Conservation (phyloP, 1,284 basidiomycete genomes). For the Ceratobasidium papillatum region DNA sequence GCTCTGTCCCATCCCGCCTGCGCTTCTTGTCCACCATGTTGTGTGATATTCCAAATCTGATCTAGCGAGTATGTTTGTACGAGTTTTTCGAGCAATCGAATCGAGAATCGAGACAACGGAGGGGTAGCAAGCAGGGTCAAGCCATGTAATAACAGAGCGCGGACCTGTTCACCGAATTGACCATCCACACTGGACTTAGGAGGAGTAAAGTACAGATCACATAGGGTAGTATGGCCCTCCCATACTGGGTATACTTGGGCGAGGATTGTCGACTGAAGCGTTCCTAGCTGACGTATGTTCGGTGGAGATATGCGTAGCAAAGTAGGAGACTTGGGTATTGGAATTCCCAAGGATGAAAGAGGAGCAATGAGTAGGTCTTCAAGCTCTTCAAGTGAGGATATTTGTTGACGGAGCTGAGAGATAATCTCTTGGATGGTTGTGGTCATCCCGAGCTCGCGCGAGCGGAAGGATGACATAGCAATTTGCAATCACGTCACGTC, state of each 20-base stretch:
- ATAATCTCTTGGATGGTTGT: constrained; percentile 30
- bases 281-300: neutral
- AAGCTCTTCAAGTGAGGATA: constrained; percentile 28
- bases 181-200: neutral
- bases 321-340: neutral
- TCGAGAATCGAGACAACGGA: constrained; percentile 33
- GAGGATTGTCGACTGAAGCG: constrained; percentile 21
- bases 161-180: neutral
- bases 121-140: constrained; percentile 5
- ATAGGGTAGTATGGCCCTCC: neutral
- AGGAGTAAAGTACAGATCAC: constrained; percentile 13
- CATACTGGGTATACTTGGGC: constrained; percentile 23
- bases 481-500: neutral
- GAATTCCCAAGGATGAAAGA: neutral
- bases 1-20: constrained; percentile 70
- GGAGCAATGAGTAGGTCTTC: constrained; percentile 7
- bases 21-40: constrained; percentile 47
- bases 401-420: constrained; percentile 18
- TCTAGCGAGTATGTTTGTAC: constrained; percentile 71
- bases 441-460: constrained; percentile 6
- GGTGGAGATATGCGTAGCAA: neutral
- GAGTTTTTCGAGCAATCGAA: constrained; percentile 65
- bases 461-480: neutral
- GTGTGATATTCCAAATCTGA: constrained; percentile 56
- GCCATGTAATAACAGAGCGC: neutral